Base-by-base conservation (phyloP, 2,329 filamentous ascomycete genomes). In the Juglanconis oblonga region DNA sequence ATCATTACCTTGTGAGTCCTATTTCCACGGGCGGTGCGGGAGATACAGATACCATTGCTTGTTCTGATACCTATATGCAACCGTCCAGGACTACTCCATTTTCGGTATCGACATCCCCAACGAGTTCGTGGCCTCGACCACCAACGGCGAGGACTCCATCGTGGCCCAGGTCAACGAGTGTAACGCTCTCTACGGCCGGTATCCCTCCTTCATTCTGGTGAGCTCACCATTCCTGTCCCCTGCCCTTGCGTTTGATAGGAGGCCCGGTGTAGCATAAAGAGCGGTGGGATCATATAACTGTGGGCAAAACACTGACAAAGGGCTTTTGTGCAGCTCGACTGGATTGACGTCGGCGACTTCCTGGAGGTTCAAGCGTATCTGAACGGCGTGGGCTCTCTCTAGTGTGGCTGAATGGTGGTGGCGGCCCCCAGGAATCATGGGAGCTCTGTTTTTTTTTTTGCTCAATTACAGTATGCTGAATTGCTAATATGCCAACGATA, bases 1-100 rank as follows among this genome's bases (percentile, higher is more conserved):
- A 89, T 71, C 86, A 88, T 72, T 88, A 87, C 72, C 75, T 88
- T 38, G 42, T 44, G 42, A 13, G 42, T 13, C n/a, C 14, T 17
- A 44, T 13, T 13, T 13, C 42, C 8, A 6, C 42, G 24, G 24
- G 24, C 24, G 24, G 24, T 24, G 24, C 2, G 24, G 24, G 24
- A 24, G 24, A 24, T 24, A 24, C 24, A 24, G 24, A 24, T 24
- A 24, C 24, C 24, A 24, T 24, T 24, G 24, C 24, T 24, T 24
- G 24, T 24, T 24, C 24, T 24, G 2, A 24, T 24, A 24, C 24
- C 24, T 24, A 24, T 13, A 14, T 17, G n/a, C 42, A 13, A 14
- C n/a, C n/a, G 1, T 3, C n/a, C 3, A 44, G 42, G 83, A 87
- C 71, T 64, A 77, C 47, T 71, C 71, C 13, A 68, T 79, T 14